Evolutionary conservation across 1,139 yeast species (phyloP), one percentile per base, ranked within the genome.

Genomic region (Yarrowia galli): DNA sequence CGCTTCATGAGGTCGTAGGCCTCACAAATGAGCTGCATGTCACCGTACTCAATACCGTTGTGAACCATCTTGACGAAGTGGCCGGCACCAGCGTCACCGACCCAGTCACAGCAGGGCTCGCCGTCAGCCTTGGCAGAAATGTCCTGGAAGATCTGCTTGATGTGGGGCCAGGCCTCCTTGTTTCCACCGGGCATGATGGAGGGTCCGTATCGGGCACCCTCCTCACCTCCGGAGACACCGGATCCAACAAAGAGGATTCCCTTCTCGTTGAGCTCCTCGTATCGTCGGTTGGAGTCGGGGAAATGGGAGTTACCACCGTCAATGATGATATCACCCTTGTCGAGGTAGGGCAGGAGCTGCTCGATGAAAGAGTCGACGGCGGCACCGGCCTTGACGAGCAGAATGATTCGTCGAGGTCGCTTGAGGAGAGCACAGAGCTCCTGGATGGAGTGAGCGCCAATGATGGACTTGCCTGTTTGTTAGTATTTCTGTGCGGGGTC

Each of bases 101-200:
- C 98, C 99, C 99, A 95, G 87, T 95, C 99, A 84, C 99, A 95
- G 84, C 99, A 95, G 79, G 99, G 97, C 83, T 95, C 98, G 76
- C 97, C 98, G 77, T 95, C 98, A 71, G 97, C 81, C 85, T 95
- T 92, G 78, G 99, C 99, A 69, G 98, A 84, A 76, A 95, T 91
- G 70, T 93, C 87, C 85, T 95, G 99, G 92, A 95, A 93, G 77
- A 95, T 95, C 71, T 87, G 89, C 87, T 95, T 95, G 79, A 95
- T 90, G 82, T 92, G 96, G 73, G 98, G 98, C 99, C 99, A 95
- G 73, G 99, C 99, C 76, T 91, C 98, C 74, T 84, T 86, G 80
- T 92, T 91, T 79, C 99, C 99, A 88, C 99, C 99, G 75, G 99
- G 99, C 99, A 95, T 95, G 82, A 95, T 87, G 72, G 98, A 93